Evolutionary conservation across 1,284 basidiomycete species (phyloP).

Genomic region (Neolentinus lepideus): DNA sequence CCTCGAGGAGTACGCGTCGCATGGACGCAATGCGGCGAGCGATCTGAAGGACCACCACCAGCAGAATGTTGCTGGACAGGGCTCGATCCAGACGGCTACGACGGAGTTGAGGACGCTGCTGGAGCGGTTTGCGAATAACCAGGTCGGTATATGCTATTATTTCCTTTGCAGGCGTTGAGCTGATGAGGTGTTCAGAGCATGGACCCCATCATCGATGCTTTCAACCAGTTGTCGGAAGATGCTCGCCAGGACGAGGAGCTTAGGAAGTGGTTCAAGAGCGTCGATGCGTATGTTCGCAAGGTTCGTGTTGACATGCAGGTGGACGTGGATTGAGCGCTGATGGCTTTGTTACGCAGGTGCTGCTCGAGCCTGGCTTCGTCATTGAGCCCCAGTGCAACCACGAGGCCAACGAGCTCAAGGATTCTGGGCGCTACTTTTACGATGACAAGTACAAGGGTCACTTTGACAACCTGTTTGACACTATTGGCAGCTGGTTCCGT

Average conservation of each 20-base stretch:
- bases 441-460: constrained; percentile 80
- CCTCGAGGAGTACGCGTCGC: constrained; percentile 70
- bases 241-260: constrained; percentile 60
- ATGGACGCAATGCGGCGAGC: constrained; percentile 44
- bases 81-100: constrained; percentile 48
- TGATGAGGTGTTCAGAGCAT: not conserved
- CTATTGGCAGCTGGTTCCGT: constrained; percentile 71
- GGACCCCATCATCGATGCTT: not conserved
- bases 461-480: constrained; percentile 76
- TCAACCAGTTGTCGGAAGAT: not conserved
- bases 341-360: constrained; percentile 35
- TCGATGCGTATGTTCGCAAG: constrained; percentile 64
- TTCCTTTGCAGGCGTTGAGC: not conserved
- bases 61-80: constrained; percentile 28
- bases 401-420: constrained; percentile 54
- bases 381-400: constrained; percentile 71
- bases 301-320: constrained; percentile 20
- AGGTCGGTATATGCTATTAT: constrained; percentile 33
- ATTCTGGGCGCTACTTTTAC: constrained; percentile 75
- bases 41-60: constrained; percentile 30
- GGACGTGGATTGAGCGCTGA: not conserved
- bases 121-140: constrained; percentile 85
- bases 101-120: constrained; percentile 73
- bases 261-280: constrained; percentile 65
- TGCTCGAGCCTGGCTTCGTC: constrained; percentile 87